Conservation (phyloP, 73 alveolate species). For the Paramecium sonneborni region DNA sequence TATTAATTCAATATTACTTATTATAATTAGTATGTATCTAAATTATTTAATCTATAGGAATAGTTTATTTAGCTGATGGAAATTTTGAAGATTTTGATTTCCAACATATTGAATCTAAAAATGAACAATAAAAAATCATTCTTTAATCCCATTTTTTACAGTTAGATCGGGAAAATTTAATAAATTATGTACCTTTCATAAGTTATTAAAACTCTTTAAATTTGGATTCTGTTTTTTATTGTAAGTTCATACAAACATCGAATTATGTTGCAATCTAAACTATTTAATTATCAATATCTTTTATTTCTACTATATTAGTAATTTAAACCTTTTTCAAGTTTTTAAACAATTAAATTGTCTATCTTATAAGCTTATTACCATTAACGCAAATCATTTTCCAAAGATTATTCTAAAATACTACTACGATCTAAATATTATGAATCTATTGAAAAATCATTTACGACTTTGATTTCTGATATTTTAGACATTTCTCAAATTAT, state of each 20-base stretch:
- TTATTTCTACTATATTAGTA: not conserved
- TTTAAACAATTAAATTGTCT: not conserved
- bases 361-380: slow-evolving; percentile 13
- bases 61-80: slow-evolving; percentile 17
- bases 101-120: slow-evolving; percentile 44
- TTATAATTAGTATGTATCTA: slow-evolving; percentile 34
- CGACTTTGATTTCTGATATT: slow-evolving; percentile 17
- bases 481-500: slow-evolving; percentile 1
- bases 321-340: slow-evolving; percentile 13
- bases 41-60: slow-evolving; percentile 24
- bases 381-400: slow-evolving; percentile 10
- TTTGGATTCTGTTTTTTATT: not conserved
- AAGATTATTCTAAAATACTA: slow-evolving; percentile 7
- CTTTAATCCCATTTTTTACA: slow-evolving; percentile 18
- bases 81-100: slow-evolving; percentile 10
- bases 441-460: slow-evolving; percentile 37
- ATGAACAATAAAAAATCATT: slow-evolving; percentile 25
- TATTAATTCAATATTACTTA: not conserved
- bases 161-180: slow-evolving; percentile 22
- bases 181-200: slow-evolving; percentile 37
- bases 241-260: slow-evolving; percentile 5
- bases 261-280: slow-evolving; percentile 25
- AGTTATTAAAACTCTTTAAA: slow-evolving; percentile 17
- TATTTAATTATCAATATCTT: slow-evolving; percentile 39
- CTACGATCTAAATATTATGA: slow-evolving; percentile 19